Percentiles rank a stretch among this genome's conserved stretches.
These are phyloP conservation scores for Cladosporium phlei DNA, from an alignment of 2,329 filamentous ascomycete species.

Conservation along the genomic window DNA sequence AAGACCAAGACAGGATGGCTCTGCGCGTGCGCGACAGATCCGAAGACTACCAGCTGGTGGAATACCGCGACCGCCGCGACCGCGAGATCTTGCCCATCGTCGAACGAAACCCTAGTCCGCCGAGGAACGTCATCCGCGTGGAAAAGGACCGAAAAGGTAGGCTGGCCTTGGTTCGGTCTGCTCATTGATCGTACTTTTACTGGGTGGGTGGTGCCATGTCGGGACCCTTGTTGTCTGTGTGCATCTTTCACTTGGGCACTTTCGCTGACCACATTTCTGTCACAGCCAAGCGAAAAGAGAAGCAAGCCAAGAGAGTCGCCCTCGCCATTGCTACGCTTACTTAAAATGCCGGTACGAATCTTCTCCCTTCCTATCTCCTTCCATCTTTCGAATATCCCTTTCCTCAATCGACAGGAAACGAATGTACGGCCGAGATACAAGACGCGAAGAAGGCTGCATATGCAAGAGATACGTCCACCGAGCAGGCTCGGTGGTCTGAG, in stretches of 20 bases:
- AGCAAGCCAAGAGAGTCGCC: conserved; percentile 14
- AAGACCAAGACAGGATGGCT: conserved; percentile 33
- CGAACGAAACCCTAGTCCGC: conserved; percentile 39
- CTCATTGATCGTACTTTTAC: conserved; percentile 47
- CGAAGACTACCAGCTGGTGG: conserved; percentile 45
- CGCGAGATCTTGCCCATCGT: conserved; percentile 59
- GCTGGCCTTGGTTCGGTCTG: conserved; percentile 78
- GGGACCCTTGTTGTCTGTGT: neutral
- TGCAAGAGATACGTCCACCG: neutral
- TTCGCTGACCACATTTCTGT: neutral
- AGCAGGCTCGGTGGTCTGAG: neutral
- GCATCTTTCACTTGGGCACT: neutral
- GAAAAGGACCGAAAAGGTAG: conserved; percentile 95
- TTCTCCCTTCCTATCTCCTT: neutral
- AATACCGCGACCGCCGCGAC: conserved; percentile 49
- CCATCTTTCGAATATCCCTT: neutral
- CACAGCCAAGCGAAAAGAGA: conserved; percentile 4
- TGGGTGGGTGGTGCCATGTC: conserved; percentile 12
- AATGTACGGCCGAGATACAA: neutral
- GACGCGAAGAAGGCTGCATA: neutral
- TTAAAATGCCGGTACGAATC: neutral
- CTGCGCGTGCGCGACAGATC: conserved; percentile 40
- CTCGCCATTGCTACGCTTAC: conserved; percentile 16
- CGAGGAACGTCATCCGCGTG: conserved; percentile 60
- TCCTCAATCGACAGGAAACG: neutral